These are phyloP conservation scores for Yamadazyma taylorii DNA, from an alignment of 1,139 yeast species.

Conservation along the genomic window DNA sequence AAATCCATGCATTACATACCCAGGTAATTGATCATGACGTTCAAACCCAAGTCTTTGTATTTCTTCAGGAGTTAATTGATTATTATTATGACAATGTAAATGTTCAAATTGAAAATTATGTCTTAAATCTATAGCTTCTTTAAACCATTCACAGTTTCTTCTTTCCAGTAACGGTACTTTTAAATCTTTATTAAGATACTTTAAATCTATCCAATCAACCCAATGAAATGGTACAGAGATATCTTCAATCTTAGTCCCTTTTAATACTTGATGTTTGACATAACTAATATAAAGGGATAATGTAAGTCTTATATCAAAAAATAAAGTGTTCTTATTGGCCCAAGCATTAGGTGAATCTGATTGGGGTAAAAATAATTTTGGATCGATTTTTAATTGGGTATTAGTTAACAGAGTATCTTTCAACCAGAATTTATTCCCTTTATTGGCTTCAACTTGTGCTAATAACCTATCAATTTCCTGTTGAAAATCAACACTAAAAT, in stretches of 20 bases:
- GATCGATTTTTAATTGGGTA: conserved; percentile 18
- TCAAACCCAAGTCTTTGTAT: conserved; percentile 22
- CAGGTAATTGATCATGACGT: conserved; percentile 25
- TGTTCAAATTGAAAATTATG: conserved; percentile 10
- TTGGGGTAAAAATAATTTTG: conserved; percentile 16
- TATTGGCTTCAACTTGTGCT: conserved; percentile 19
- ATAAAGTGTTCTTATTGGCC: conserved; percentile 22
- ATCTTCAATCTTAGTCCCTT: conserved; percentile 9
- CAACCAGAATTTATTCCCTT: conserved; percentile 22
- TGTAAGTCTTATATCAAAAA: conserved; percentile 42
- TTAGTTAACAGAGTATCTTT: conserved; percentile 23
- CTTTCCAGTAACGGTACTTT: conserved; percentile 16
- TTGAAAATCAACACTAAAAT: conserved; percentile 13
- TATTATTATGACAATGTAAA: conserved; percentile 21
- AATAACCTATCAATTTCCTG: conserved; percentile 16
- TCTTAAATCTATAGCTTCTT: conserved; percentile 11
- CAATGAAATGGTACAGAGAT: conserved; percentile 29
- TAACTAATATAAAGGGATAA: conserved; percentile 33
- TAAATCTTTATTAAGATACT: conserved; percentile 19
- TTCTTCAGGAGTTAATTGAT: conserved; percentile 21
- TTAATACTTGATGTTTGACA: conserved; percentile 17
- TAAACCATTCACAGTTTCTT: conserved; percentile 15
- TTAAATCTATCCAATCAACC: conserved; percentile 31
- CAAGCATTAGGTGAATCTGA: conserved; percentile 16
- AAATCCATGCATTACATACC: conserved; percentile 18